Evolutionary conservation across 495 filamentous ascomycete species (phyloP).

Genomic region (Neohortaea acidophila): DNA sequence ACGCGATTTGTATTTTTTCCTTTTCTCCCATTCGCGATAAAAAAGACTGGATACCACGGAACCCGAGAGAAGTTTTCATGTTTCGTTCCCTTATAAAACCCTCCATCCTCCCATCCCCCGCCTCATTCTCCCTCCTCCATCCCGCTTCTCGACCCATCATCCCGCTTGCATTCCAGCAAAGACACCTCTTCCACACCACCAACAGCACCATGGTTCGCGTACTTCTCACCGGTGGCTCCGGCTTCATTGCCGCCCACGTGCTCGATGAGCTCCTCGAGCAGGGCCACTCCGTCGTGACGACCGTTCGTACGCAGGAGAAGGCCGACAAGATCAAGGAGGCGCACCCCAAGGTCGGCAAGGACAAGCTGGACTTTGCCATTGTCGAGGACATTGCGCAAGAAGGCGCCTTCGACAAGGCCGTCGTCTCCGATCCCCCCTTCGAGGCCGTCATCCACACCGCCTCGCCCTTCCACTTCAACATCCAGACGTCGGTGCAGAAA

Average conservation of each 20-base stretch:
- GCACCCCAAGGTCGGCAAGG: slow-evolving; percentile 42
- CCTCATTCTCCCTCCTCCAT: no score
- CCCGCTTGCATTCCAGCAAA: background rate
- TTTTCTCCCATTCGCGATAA: no score
- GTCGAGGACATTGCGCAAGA: slow-evolving; percentile 69
- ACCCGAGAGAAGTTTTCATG: no score
- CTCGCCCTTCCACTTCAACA: slow-evolving; percentile 58
- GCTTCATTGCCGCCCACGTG: slow-evolving; percentile 68
- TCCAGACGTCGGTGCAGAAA: slow-evolving; percentile 51
- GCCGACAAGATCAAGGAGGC: slow-evolving; percentile 56
- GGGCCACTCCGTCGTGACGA: slow-evolving; percentile 65
- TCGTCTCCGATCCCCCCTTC: slow-evolving; percentile 51
- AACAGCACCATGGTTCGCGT: slow-evolving; percentile 39
- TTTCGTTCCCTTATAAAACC: no score
- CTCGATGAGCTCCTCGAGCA: slow-evolving; percentile 56
- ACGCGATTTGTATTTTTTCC: no score
- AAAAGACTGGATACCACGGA: no score
- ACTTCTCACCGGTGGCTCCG: slow-evolving; percentile 48
- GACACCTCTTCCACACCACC: background rate
- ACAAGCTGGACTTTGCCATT: slow-evolving; percentile 57
- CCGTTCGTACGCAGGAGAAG: slow-evolving; percentile 68
- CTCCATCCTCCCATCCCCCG: no score
- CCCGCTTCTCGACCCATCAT: no score
- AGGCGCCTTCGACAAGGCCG: slow-evolving; percentile 65
- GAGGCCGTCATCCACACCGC: slow-evolving; percentile 84